Percentiles rank a stretch among this genome's conserved stretches.
Evolutionary conservation across 148 eudicot genomes (phyloP).

Genomic region (Cornus suecica): DNA sequence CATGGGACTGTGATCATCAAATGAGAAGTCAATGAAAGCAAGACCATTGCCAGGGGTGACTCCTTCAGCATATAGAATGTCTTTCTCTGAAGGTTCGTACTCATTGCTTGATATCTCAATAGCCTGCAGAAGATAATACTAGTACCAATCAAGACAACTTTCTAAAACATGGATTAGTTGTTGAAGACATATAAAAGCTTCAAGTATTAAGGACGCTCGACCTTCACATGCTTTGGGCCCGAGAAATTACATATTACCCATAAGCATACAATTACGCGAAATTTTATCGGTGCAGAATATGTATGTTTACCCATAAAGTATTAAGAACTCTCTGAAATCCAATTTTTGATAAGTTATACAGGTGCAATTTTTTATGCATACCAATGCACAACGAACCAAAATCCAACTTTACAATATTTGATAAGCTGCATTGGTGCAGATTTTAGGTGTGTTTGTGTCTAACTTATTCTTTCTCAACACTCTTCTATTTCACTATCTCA

Average conservation of each 20-base stretch:
- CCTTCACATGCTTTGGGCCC: background rate
- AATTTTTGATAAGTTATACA: too few relatives aligned
- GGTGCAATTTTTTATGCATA: too few relatives aligned
- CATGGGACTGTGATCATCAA: slow-evolving; percentile 30
- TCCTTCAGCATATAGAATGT: slow-evolving; percentile 36
- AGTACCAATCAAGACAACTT: background rate
- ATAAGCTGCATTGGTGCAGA: too few relatives aligned
- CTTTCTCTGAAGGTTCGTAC: slow-evolving; percentile 40
- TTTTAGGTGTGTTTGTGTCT: too few relatives aligned
- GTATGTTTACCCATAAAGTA: too few relatives aligned
- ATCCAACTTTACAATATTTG: too few relatives aligned
- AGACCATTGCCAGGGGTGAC: slow-evolving; percentile 28
- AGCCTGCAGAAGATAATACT: slow-evolving; percentile 20
- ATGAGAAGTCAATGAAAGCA: slow-evolving; percentile 32
- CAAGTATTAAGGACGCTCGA: background rate
- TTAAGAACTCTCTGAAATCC: too few relatives aligned
- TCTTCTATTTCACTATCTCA: too few relatives aligned
- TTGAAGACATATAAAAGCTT: background rate
- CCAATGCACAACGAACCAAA: too few relatives aligned
- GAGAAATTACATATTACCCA: background rate
- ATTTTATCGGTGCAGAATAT: too few relatives aligned
- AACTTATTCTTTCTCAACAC: too few relatives aligned
- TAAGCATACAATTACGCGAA: background rate
- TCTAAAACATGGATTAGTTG: background rate
- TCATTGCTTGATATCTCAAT: slow-evolving; percentile 41